Base-by-base conservation (phyloP, 805 yeast genomes). In the Wickerhamiella dianesei region DNA sequence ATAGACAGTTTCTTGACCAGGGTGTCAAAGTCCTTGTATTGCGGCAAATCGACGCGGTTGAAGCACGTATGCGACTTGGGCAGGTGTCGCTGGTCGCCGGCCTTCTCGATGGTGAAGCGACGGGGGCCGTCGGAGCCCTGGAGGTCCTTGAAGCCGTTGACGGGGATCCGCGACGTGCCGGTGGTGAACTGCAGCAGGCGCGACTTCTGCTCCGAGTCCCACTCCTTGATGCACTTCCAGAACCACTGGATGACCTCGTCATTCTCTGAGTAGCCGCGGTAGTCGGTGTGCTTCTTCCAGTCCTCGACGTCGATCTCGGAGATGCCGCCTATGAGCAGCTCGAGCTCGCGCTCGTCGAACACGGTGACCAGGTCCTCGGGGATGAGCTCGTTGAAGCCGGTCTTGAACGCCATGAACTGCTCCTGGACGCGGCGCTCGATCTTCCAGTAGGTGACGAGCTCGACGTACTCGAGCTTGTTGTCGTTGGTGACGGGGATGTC, bases 51-150 rank as follows among this genome's bases (percentile, higher is more conserved):
- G 46, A 92, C 96, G 70, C 99, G 83, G 70, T 92, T 92, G 77
- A 92, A 92, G 74, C 99, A 89, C 2, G 99, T 92, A 64, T 92
- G 98, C 8, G 96, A 85, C 66, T 92, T 92, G 41, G 99, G 99
- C 59, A 92, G 54, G 46, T 88, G 96, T 59, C 79, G 80, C 32
- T 82, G 61, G 64, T 89, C 97, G 49, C 98, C 98, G 8, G 97
- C 97, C 65, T 88, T 88, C 65, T 92, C 99, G 64, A 92, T 89
- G 4, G 99, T 92, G 66, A 92, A 92, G 63, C 97, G 78, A 74
- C 99, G 83, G 46, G 99, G 99, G 49, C 99, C 99, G 68, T 92
- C 98, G 20, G 95, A 83, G 55, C 98, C 99, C 69, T 92, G 99
- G 58, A 92, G 73, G 67, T 92, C 99, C 66, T 92, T 92, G 74